These are phyloP conservation scores for Agroathelia rolfsii DNA, from an alignment of 1,284 basidiomycete species.

Conservation along the genomic window DNA sequence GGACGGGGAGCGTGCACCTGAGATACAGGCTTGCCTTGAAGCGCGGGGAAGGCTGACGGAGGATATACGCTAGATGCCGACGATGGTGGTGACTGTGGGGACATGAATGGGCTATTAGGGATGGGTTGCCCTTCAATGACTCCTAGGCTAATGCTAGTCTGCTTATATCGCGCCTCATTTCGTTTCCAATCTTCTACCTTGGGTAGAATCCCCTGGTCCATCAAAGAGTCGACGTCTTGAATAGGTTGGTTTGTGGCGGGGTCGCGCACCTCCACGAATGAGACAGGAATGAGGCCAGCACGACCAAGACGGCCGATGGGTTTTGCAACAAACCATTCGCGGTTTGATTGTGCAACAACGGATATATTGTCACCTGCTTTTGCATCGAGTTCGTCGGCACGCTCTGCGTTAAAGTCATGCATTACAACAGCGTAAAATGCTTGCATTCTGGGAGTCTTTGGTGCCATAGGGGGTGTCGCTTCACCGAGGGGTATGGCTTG, in stretches of 20 bases:
- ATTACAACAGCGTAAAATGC: conserved; percentile 89
- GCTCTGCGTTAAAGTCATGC: conserved; percentile 92
- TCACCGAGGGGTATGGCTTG: conserved; percentile 19
- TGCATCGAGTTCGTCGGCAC: conserved; percentile 93
- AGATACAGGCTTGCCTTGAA: conserved; percentile 16
- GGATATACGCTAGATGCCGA: conserved; percentile 19
- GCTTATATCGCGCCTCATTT: conserved; percentile 91
- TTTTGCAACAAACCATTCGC: conserved; percentile 87
- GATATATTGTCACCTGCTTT: conserved; percentile 91
- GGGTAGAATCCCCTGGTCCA: conserved; percentile 80
- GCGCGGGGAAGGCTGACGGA: conserved; percentile 15
- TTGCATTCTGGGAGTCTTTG: conserved; percentile 36
- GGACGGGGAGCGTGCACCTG: conserved; percentile 17
- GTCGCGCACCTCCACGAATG: conserved; percentile 94
- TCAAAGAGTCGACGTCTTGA: conserved; percentile 66
- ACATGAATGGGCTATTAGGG: conserved; percentile 31
- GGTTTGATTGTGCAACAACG: conserved; percentile 83
- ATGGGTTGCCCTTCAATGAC: conserved; percentile 65
- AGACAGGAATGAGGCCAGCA: conserved; percentile 92
- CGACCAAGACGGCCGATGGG: conserved; percentile 91
- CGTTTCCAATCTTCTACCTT: conserved; percentile 98
- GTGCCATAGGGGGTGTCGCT: conserved; percentile 18
- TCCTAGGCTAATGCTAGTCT: conserved; percentile 90
- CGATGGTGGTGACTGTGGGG: conserved; percentile 17
- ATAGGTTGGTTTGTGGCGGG: conserved; percentile 75